Evolutionary conservation across 2,329 filamentous ascomycete genomes (phyloP), one percentile per base, ranked within the genome.

Genomic region (Paraconiothyrium sp.): DNA sequence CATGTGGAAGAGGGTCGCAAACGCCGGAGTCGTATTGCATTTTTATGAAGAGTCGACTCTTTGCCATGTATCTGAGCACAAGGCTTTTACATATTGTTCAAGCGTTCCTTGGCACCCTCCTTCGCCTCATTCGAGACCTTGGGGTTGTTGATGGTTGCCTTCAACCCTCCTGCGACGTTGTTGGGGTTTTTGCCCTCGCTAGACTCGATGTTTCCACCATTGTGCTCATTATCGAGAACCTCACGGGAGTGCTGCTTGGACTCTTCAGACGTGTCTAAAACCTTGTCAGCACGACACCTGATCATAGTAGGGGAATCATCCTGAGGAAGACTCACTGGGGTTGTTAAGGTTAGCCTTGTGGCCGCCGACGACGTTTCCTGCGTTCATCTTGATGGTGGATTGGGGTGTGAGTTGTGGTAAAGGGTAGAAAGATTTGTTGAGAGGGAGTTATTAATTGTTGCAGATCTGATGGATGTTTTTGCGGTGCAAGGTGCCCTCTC

Each of bases 51-150:
- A 22, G 43, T 20, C 9, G 9, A 46, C n/a, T 2, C 5, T 46
- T 9, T 20, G 8, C 6, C 16, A n/a, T 46, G 10, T 44, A 7
- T 44, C n/a, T 8, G 16, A 24, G n/a, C n/a, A 22, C 20, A 24
- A 3, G 20, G 35, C 61, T 49, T 58, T 39, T 64, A 49, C 78
- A 83, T 80, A 46, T 81, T 66, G 46, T 85, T 72, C 16, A 87
- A 80, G 44, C 83, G 79, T 70, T 86, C 80, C 79, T 85, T 79
- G n/a, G 84, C 85, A 7, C 78, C 80, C 71, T 85, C 65, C 80
- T 88, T 88, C 4, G 85, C 84, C 74, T 86, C 85, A 0, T 85
- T 81, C 0, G 84, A 85, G 4, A 84, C 82, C 3, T 85, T 84
- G n/a, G 85, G 84, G 71, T 88, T 88, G 55, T 85, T 85, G 35